Evolutionary conservation across 305 asterid species (phyloP).

Genomic region (Coffea humblotiana): DNA sequence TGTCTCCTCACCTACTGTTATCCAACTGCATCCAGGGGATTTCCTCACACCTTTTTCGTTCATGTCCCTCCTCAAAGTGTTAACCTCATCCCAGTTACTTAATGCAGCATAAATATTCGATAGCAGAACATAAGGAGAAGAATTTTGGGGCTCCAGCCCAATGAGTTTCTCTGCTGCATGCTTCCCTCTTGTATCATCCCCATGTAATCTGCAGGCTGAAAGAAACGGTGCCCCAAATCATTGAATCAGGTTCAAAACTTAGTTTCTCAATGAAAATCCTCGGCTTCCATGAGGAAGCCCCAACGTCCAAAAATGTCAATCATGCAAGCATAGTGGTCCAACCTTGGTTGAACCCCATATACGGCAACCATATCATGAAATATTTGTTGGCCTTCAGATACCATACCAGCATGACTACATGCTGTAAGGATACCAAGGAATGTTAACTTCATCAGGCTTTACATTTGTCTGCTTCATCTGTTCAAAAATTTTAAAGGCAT

Average conservation of each 20-base stretch:
- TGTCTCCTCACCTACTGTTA: constrained; percentile 30
- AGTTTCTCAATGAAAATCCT: constrained; percentile 60
- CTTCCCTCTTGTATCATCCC: constrained; percentile 68
- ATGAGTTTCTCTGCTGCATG: constrained; percentile 73
- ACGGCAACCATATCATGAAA: constrained; percentile 45
- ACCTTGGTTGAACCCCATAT: constrained; percentile 59
- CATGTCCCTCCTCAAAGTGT: constrained; percentile 63
- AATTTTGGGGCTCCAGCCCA: constrained; percentile 66
- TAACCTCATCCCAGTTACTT: constrained; percentile 75
- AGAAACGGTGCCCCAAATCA: constrained; percentile 85
- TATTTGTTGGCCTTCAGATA: constrained; percentile 62
- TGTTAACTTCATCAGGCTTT: constrained; percentile 78
- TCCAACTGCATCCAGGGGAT: constrained; percentile 61
- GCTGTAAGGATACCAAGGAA: constrained; percentile 89
- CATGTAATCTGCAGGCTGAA: constrained; percentile 79
- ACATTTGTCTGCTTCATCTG: constrained; percentile 57
- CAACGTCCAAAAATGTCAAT: constrained; percentile 82
- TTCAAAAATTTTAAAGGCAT: constrained; percentile 56
- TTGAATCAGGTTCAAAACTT: constrained; percentile 60
- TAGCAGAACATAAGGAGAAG: constrained; percentile 75
- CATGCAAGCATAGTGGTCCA: constrained; percentile 85
- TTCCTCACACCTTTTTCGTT: constrained; percentile 60
- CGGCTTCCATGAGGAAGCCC: constrained; percentile 82
- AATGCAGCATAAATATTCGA: constrained; percentile 79
- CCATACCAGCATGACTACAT: constrained; percentile 85